phyloP scores from a whole-genome alignment of 169 alveolate genomes.

The Eimeria acervulina region DNA sequence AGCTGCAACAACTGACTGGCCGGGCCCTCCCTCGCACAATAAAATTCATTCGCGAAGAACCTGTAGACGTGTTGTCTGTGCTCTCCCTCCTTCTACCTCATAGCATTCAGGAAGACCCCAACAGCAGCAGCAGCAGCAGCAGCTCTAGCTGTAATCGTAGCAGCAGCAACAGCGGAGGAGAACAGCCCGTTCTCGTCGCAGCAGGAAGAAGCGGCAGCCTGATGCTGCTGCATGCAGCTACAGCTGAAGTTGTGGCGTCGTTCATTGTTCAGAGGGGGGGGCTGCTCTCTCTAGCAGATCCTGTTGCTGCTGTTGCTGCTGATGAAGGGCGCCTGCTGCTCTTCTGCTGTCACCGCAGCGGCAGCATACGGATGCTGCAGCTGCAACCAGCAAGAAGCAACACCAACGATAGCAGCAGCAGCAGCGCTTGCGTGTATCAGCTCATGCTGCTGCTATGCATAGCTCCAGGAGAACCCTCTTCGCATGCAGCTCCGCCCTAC shows the following conservation, averaged over 20 bases:
- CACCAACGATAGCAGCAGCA: slow-evolving; percentile 52
- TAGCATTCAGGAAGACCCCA: not conserved
- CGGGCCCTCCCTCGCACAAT: slow-evolving; percentile 6
- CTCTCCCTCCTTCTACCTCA: slow-evolving; percentile 13
- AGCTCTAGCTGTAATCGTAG: not conserved
- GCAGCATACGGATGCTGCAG: slow-evolving; percentile 42
- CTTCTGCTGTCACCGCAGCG: slow-evolving; percentile 65
- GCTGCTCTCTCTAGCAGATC: not conserved
- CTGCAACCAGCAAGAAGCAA: slow-evolving; percentile 5
- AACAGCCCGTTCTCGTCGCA: slow-evolving; percentile 28
- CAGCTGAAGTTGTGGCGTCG: not conserved
- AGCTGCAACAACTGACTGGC: slow-evolving; percentile 28
- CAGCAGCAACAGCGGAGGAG: slow-evolving; percentile 3
- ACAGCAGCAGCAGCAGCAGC: slow-evolving; percentile 43
- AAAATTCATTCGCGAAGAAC: slow-evolving; percentile 15
- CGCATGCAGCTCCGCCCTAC: slow-evolving; percentile 12
- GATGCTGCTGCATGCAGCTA: slow-evolving; percentile 62
- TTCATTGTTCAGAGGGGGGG: slow-evolving; percentile 11
- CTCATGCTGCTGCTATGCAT: slow-evolving; percentile 41
- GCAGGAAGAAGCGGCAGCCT: slow-evolving; percentile 70
- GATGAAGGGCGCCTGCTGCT: slow-evolving; percentile 55
- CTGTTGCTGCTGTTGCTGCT: slow-evolving; percentile 45
- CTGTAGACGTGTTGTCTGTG: slow-evolving; percentile 18
- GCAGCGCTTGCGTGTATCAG: slow-evolving; percentile 20
- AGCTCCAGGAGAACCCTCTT: slow-evolving; percentile 6